phyloP scores from a whole-genome alignment of 2,329 filamentous ascomycete genomes.

The Ascochyta clinopodiicola region DNA sequence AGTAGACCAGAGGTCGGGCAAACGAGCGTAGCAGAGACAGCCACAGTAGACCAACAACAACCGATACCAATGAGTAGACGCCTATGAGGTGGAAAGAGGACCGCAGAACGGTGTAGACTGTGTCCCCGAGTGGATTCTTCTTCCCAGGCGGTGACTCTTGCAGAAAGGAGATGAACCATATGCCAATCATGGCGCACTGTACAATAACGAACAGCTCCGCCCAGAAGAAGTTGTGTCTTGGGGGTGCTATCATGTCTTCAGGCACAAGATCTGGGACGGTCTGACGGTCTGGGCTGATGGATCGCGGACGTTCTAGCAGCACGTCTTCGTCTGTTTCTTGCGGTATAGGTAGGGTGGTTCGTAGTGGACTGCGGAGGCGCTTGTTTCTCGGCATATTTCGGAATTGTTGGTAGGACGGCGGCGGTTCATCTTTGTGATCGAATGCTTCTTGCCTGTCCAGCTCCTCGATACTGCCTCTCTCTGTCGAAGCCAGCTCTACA shows the following conservation, averaged over 20 bases:
- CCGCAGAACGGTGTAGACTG: slow-evolving; percentile 88
- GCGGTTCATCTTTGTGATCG: slow-evolving; percentile 57
- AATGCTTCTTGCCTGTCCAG: slow-evolving; percentile 42
- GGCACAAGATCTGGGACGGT: slow-evolving; percentile 65
- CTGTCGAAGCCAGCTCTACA: slow-evolving; percentile 76
- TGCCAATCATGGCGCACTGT: slow-evolving; percentile 82
- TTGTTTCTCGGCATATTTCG: slow-evolving; percentile 53
- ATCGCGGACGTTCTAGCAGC: slow-evolving; percentile 52
- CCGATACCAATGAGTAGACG: slow-evolving; percentile 87
- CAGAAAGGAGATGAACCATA: slow-evolving; percentile 86
- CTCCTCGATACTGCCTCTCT: slow-evolving; percentile 54
- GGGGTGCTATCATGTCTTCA: slow-evolving; percentile 50
- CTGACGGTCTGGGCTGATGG: slow-evolving; percentile 57
- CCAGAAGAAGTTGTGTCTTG: slow-evolving; percentile 86
- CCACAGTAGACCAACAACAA: slow-evolving; percentile 89
- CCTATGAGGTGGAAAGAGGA: slow-evolving; percentile 88
- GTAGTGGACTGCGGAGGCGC: slow-evolving; percentile 52
- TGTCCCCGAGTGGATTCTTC: slow-evolving; percentile 82
- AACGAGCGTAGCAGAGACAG: slow-evolving; percentile 87
- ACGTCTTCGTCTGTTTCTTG: slow-evolving; percentile 61
- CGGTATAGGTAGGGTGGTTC: slow-evolving; percentile 50
- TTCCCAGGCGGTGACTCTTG: slow-evolving; percentile 77
- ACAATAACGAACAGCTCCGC: slow-evolving; percentile 87
- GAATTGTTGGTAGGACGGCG: slow-evolving; percentile 65
- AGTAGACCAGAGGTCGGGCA: slow-evolving; percentile 79